Conservation (phyloP, 352 stramenopile species). For the Globisporangium echinulatum region DNA sequence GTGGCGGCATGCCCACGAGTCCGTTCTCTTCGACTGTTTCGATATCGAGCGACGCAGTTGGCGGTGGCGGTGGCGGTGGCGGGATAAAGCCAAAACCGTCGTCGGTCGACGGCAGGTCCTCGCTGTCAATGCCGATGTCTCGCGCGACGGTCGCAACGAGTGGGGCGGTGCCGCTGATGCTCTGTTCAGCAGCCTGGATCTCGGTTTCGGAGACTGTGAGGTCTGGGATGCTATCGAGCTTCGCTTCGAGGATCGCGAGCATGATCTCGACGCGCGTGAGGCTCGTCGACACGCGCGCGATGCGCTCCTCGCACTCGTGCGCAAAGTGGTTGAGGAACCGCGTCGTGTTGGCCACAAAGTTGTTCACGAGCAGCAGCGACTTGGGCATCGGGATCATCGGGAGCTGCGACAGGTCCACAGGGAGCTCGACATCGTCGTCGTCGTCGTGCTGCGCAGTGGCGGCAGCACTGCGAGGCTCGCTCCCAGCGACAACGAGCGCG, state of each 20-base stretch:
- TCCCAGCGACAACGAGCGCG: constrained; percentile 40
- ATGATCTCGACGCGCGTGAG: constrained; percentile 81
- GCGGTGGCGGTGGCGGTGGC: constrained; percentile 39
- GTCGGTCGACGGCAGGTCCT: constrained; percentile 53
- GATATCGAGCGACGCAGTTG: not conserved
- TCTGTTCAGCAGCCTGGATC: constrained; percentile 30
- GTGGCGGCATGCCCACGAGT: constrained; percentile 23
- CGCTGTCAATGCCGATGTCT: constrained; percentile 53
- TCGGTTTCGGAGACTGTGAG: constrained; percentile 59
- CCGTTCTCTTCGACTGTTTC: not conserved
- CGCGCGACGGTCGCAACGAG: not conserved
- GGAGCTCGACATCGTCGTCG: constrained; percentile 63
- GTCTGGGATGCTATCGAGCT: constrained; percentile 81
- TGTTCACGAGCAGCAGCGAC: constrained; percentile 79
- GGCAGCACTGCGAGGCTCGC: constrained; percentile 13
- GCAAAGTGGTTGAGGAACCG: constrained; percentile 86
- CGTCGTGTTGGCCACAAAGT: constrained; percentile 84
- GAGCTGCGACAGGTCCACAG: constrained; percentile 73
- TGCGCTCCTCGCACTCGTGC: constrained; percentile 76
- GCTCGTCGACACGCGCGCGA: constrained; percentile 58
- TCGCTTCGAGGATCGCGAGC: constrained; percentile 79
- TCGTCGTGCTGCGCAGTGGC: constrained; percentile 4
- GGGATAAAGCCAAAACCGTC: constrained; percentile 16
- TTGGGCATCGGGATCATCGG: constrained; percentile 68
- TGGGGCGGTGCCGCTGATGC: constrained; percentile 17